Base-by-base conservation (phyloP, 352 stramenopile genomes). In the Phytophthora chlamydospora region DNA sequence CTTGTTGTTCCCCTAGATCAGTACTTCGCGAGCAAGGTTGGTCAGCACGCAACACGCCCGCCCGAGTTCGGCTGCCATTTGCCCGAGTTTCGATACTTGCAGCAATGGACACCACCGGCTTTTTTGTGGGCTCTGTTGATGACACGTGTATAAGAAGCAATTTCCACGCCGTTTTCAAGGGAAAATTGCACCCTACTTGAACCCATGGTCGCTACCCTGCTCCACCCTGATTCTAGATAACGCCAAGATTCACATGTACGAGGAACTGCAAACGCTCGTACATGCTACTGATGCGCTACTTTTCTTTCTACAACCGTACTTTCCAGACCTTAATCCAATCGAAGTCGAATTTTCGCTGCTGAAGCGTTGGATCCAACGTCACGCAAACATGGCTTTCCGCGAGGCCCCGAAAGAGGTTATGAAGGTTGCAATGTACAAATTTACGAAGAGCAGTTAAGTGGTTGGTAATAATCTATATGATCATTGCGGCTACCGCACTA, bases 401-500 rank as follows among this genome's bases (percentile, higher is more conserved):
- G 33, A 43, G 31, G 6, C 33, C 2, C 46, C 41, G 6, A 19
- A 52, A 45, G 52, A 36, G 1, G 41, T 44, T 13, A 12, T 52
- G 12, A 46, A 51, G 21, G 33, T 52, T 27, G 52, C 32, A 4
- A 52, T 60, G 41, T 21, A 52, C 11, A 39, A 36, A 4, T 60
- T 32, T 19, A 52, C 52, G 0, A 45, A 44, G 21, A 36, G 27
- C 7, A 60, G 33, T 12, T 10, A 59, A 40, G 5, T 11, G 2
- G 46, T 44, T 42, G 46, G 46, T 35, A n/a, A 13, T 0, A 57
- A 61, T 33, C 31, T 62, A 11, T 50, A 55, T 55, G 29, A 27
- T 17, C 54, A 62, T 42, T 55, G 33, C 14, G 54, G 44, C 12
- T 62, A 62, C 27, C n/a, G 34, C 16, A 29, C 16, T 49, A 53